These are phyloP conservation scores for Zygoascus sp. DNA, from an alignment of 1,139 yeast species.

Conservation along the genomic window DNA sequence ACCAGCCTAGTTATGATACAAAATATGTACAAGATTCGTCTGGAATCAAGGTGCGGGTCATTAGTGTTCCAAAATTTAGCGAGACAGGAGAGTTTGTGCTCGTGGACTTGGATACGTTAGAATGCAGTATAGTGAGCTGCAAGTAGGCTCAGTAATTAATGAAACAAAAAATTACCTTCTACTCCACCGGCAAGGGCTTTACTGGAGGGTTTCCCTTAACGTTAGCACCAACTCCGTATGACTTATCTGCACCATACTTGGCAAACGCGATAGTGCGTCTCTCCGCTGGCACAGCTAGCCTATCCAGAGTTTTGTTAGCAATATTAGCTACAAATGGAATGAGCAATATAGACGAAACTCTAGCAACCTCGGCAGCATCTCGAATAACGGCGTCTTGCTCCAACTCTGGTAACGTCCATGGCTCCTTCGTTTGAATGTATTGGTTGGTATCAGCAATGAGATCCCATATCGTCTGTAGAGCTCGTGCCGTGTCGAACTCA, in stretches of 20 bases:
- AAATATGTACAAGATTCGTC: constrained; percentile 34
- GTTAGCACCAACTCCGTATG: constrained; percentile 47
- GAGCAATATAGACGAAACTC: constrained; percentile 63
- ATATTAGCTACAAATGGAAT: constrained; percentile 71
- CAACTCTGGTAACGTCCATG: constrained; percentile 44
- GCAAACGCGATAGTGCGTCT: constrained; percentile 44
- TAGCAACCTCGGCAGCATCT: constrained; percentile 63
- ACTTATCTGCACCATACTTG: constrained; percentile 44
- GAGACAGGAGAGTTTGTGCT: constrained; percentile 64
- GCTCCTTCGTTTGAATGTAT: constrained; percentile 48
- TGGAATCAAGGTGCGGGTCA: constrained; percentile 41
- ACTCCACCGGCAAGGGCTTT: constrained; percentile 10
- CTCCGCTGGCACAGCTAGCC: constrained; percentile 48
- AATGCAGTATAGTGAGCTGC: constrained; percentile 42
- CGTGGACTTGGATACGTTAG: constrained; percentile 55
- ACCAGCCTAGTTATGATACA: constrained; percentile 59
- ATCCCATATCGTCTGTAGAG: constrained; percentile 57
- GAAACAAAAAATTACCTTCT: too few relatives aligned
- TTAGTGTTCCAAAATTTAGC: constrained; percentile 70
- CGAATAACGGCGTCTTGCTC: constrained; percentile 47
- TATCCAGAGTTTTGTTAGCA: constrained; percentile 53
- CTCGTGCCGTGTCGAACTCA: constrained; percentile 53
- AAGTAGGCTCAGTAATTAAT: neutral
- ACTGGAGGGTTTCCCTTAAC: constrained; percentile 38
- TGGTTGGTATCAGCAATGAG: constrained; percentile 59